Percentiles rank a stretch among this genome's conserved stretches.
phyloP scores from a whole-genome alignment of 2,329 filamentous ascomycete species.

The Orbilia oligospora region DNA sequence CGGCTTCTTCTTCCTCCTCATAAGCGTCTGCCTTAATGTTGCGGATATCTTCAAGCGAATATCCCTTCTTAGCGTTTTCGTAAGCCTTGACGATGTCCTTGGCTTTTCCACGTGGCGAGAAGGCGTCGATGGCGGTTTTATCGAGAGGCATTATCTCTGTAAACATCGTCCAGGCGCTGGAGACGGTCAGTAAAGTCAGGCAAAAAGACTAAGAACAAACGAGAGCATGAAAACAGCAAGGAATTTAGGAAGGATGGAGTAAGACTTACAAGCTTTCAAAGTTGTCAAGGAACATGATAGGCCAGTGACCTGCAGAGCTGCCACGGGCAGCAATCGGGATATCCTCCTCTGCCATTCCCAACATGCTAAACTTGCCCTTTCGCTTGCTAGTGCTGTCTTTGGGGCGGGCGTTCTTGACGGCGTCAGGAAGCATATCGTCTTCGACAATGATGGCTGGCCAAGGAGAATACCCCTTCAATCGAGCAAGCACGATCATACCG shows the following conservation, averaged over 20 bases:
- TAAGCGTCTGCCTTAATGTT: constrained; percentile 77
- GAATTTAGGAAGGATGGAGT: constrained; percentile 5
- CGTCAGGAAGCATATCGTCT: constrained; percentile 90
- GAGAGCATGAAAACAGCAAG: not conserved
- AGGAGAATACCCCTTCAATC: constrained; percentile 92
- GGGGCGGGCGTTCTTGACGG: constrained; percentile 80
- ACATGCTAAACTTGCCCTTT: constrained; percentile 61
- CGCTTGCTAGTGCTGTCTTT: constrained; percentile 61
- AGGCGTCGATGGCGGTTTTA: constrained; percentile 77
- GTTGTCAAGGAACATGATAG: constrained; percentile 59
- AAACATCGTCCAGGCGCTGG: constrained; percentile 91
- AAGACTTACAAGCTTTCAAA: constrained; percentile 76
- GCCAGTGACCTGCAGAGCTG: constrained; percentile 56
- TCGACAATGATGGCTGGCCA: constrained; percentile 97
- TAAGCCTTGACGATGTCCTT: constrained; percentile 86
- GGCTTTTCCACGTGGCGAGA: constrained; percentile 80
- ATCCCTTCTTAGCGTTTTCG: constrained; percentile 81
- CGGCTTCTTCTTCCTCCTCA: constrained; percentile 62
- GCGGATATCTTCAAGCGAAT: constrained; percentile 87
- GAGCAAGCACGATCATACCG: constrained; percentile 91
- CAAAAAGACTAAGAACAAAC: too few relatives aligned
- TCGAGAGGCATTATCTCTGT: constrained; percentile 84
- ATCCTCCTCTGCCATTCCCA: constrained; percentile 44
- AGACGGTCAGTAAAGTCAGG: constrained; percentile 58
- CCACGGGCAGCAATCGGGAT: constrained; percentile 55